Evolutionary conservation across 1,284 basidiomycete species (phyloP).

Genomic region (Microbotryum saponariae): DNA sequence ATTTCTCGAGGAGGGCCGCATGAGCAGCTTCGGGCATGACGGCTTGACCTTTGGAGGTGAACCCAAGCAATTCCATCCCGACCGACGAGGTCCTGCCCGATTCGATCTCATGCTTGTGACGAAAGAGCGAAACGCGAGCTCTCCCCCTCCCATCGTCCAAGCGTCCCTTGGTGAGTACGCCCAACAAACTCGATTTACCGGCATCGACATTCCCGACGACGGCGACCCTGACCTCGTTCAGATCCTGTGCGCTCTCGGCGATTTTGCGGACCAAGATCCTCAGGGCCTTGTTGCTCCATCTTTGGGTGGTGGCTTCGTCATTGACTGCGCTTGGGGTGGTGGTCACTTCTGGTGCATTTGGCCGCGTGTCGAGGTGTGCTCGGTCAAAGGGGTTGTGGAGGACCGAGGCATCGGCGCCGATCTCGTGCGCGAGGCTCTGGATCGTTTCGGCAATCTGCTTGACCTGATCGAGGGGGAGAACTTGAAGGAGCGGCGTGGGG

Average conservation of each 20-base stretch:
- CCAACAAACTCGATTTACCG: constrained; percentile 89
- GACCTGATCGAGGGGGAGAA: constrained; percentile 8
- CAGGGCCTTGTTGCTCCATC: constrained; percentile 33
- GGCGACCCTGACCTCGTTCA: constrained; percentile 77
- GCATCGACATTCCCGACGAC: constrained; percentile 77
- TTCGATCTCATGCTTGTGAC: constrained; percentile 97
- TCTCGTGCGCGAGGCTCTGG: not conserved
- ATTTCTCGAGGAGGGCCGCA: constrained; percentile 4
- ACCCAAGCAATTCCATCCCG: constrained; percentile 66
- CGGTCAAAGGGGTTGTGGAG: constrained; percentile 24
- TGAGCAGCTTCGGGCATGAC: constrained; percentile 23
- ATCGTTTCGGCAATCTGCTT: constrained; percentile 3
- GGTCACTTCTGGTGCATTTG: not conserved
- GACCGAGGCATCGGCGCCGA: constrained; percentile 13
- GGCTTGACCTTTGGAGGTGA: constrained; percentile 57
- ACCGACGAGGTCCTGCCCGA: constrained; percentile 71
- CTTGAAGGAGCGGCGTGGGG: not conserved
- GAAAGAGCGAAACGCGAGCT: constrained; percentile 83
- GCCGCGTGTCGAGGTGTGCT: not conserved
- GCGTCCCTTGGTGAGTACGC: constrained; percentile 57
- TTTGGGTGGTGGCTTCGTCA: constrained; percentile 18
- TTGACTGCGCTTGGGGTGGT: constrained; percentile 19
- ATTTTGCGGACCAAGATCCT: constrained; percentile 31
- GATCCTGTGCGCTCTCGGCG: constrained; percentile 38
- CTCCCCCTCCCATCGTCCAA: constrained; percentile 92